Base-by-base conservation (phyloP, 805 yeast species). In the Teunomyces atbi region DNA sequence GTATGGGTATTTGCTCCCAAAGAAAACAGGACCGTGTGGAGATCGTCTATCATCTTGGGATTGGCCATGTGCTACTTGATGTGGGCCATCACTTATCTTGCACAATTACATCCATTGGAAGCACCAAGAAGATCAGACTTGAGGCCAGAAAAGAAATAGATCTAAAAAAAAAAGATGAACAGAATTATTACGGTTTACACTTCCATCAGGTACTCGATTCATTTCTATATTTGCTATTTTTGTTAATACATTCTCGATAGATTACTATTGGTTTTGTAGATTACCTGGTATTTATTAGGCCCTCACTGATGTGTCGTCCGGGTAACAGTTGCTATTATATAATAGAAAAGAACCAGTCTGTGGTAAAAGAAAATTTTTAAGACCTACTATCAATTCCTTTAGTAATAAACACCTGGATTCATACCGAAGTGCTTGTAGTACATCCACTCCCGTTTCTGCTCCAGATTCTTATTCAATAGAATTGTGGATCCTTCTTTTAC, bases 81-180 rank as follows among this genome's bases (percentile, higher is more conserved):
- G 91, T 87, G 95, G 95, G 97, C 97, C 27, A 83, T 90, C 59
- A 90, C 97, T 6, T 90, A 89, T 62, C 73, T 90, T 54, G 77
- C 82, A 47, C 97, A 91, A 64, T 73, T 91, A 48, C 97, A 91
- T 67, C 97, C 97, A 5, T 74, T 91, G 59, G 96, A 89, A 48
- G 89, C 81, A 36, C 97, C 97, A 35, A 86, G 86, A 64, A 82
- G 97, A 58, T 81, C 95, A 1, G 96, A 91, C 60, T 69, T 90
- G 64, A 83, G 97, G 70, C 96, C 95, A 7, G 96, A 90, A 28
- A 20, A 42, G 21, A 36, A 36, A 26, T 36, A 36, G 26, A 4
- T 11, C 30, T 5, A 5, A 16, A 15, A 33, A n/a, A 12, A 12
- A 18, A 35, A 10, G 26, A 23, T 23, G 26, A 23, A 35, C 19